Percentiles rank a stretch among this genome's conserved stretches.
Evolutionary conservation across 345 rosid genomes (phyloP).

Genomic region (Eucalyptus virginea): DNA sequence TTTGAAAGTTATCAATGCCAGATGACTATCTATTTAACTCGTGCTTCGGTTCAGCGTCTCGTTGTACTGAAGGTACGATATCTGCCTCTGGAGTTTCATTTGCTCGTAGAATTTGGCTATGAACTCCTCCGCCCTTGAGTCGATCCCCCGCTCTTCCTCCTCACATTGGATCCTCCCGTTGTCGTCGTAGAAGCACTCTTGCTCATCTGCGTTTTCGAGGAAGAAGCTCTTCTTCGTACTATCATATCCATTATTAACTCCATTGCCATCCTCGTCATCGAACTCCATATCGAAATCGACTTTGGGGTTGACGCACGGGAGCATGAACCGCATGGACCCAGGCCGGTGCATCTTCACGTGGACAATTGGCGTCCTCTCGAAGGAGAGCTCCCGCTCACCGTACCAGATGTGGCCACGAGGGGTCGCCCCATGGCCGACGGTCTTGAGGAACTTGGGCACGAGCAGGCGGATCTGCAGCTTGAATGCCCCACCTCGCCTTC

Average conservation of each 20-base stretch:
- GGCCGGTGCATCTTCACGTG: constrained; percentile 58
- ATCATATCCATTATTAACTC: background rate
- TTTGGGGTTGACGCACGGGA: constrained; percentile 62
- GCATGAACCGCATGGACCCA: constrained; percentile 37
- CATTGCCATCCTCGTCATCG: constrained; percentile 4
- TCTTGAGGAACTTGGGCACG: constrained; percentile 39
- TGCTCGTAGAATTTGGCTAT: constrained; percentile 66
- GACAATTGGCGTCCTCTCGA: constrained; percentile 72
- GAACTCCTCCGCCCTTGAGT: constrained; percentile 78
- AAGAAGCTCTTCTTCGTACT: constrained; percentile 2
- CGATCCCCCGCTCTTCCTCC: constrained; percentile 47
- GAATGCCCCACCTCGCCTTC: constrained; percentile 58
- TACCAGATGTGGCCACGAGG: constrained; percentile 11
- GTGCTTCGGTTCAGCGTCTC: background rate
- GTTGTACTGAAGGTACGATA: constrained; percentile 42
- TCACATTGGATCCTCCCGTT: background rate
- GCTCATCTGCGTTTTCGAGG: background rate
- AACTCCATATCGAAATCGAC: constrained; percentile 49
- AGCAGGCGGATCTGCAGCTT: constrained; percentile 29
- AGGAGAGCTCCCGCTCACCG: constrained; percentile 71
- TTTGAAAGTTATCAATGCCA: background rate
- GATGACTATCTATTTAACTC: background rate
- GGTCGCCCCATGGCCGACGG: constrained; percentile 5
- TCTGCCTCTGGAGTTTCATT: constrained; percentile 74
- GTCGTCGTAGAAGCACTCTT: background rate